Percentiles rank a stretch among this genome's conserved stretches.
Evolutionary conservation across 179 eudicot species (phyloP).

Genomic region (Patellifolia procumbens): DNA sequence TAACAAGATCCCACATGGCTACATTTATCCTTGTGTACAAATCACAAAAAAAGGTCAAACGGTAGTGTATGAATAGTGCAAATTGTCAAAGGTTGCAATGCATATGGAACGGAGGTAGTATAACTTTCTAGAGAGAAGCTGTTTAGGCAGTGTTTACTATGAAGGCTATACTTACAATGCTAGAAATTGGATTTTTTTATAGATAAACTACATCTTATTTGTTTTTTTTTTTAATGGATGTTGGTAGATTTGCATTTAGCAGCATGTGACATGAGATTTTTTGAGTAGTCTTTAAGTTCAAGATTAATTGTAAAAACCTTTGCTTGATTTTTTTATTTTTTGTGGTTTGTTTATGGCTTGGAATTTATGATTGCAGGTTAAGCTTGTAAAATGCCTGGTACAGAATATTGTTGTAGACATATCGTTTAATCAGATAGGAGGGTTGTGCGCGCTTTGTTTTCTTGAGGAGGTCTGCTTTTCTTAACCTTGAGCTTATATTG

Average conservation of each 20-base stretch:
- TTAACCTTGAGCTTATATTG: neutral
- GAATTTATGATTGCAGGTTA: conserved; percentile 66
- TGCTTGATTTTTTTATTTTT: neutral
- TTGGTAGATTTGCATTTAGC: neutral
- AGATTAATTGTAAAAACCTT: neutral
- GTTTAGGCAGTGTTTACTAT: neutral
- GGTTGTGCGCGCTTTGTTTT: conserved; percentile 86
- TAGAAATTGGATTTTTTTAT: neutral
- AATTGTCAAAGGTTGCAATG: too few species aligned
- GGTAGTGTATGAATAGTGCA: too few species aligned
- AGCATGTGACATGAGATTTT: neutral
- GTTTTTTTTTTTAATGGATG: neutral
- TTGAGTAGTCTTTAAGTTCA: neutral
- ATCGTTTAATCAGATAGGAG: conserved; percentile 93
- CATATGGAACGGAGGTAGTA: too few species aligned
- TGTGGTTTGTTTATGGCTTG: conserved; percentile 4
- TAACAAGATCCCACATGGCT: too few species aligned
- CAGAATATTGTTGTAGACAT: conserved; percentile 94
- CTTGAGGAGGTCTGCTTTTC: conserved; percentile 76
- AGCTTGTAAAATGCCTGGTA: conserved; percentile 88
- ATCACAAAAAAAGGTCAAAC: too few species aligned
- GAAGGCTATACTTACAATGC: neutral
- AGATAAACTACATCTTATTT: neutral
- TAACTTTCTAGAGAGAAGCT: neutral
- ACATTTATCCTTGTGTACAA: too few species aligned